Percentiles rank a stretch among this genome's conserved stretches.
phyloP scores from a whole-genome alignment of 2,329 filamentous ascomycete species.

The Cladorrhinum sp. region DNA sequence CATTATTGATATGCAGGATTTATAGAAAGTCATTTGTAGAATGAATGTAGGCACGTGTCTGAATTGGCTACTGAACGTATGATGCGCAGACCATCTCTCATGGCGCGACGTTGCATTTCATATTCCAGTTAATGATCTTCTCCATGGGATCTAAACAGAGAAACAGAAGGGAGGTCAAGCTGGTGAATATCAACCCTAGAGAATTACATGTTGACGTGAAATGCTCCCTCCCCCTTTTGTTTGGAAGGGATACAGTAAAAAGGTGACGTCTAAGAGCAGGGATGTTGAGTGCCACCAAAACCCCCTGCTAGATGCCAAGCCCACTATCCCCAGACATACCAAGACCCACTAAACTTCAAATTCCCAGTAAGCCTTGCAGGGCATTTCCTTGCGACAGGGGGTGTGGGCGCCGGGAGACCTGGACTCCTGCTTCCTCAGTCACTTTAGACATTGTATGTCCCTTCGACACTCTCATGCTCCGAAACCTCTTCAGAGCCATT shows the following conservation, averaged over 20 bases:
- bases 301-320: background rate
- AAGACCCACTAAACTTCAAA: background rate
- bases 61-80: too few relatives aligned
- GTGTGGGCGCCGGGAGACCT: background rate
- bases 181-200: too few relatives aligned
- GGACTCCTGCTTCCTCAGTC: background rate
- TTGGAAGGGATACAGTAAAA: background rate
- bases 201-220: too few relatives aligned
- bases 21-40: slow-evolving; percentile 7
- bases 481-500: slow-evolving; percentile 35
- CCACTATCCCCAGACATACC: background rate
- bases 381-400: background rate
- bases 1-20: slow-evolving; percentile 3
- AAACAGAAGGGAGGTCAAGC: too few relatives aligned
- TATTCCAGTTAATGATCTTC: too few relatives aligned
- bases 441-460: too few relatives aligned
- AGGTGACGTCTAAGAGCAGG: background rate
- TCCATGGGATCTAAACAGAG: too few relatives aligned
- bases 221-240: background rate
- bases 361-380: background rate
- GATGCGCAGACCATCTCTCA: too few relatives aligned
- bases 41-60: background rate
- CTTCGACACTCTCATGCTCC: slow-evolving; percentile 35
- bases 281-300: background rate
- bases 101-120: too few relatives aligned